These are phyloP conservation scores for Rubia balearica DNA, from an alignment of 305 asterid genomes.

Conservation along the genomic window DNA sequence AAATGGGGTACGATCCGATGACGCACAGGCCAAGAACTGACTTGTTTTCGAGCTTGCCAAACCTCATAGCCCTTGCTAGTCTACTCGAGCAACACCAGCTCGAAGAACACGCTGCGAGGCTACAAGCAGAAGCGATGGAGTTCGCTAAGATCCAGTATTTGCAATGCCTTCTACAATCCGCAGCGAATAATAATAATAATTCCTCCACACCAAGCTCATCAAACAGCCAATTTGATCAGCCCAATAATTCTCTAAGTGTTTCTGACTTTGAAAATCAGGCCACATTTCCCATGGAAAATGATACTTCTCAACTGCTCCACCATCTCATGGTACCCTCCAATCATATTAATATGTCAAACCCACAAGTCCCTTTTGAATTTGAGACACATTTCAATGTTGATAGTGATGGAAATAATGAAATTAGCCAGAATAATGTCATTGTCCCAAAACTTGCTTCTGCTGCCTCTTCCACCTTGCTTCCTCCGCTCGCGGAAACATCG, in stretches of 20 bases:
- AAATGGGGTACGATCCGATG: constrained; percentile 44
- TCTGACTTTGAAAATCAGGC: constrained; percentile 21
- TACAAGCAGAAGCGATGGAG: constrained; percentile 33
- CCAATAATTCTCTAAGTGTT: constrained; percentile 8
- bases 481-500: constrained; percentile 24
- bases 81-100: constrained; percentile 26
- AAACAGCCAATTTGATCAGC: constrained; percentile 9
- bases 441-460: constrained; percentile 18
- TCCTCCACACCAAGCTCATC: constrained; percentile 13
- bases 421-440: background rate
- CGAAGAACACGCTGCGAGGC: constrained; percentile 27
- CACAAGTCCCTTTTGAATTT: constrained; percentile 36
- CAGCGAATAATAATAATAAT: background rate
- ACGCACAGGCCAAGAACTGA: constrained; percentile 40
- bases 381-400: constrained; percentile 24
- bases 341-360: constrained; percentile 12
- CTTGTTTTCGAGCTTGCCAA: constrained; percentile 30
- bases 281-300: constrained; percentile 24
- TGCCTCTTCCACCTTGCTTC: constrained; percentile 17
- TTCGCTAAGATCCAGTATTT: constrained; percentile 30
- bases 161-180: constrained; percentile 27
- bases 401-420: background rate
- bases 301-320: constrained; percentile 30
- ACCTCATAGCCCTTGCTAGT: constrained; percentile 30
- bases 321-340: constrained; percentile 19